These are phyloP conservation scores for Camillea tinctor DNA, from an alignment of 2,329 filamentous ascomycete genomes.

Conservation along the genomic window DNA sequence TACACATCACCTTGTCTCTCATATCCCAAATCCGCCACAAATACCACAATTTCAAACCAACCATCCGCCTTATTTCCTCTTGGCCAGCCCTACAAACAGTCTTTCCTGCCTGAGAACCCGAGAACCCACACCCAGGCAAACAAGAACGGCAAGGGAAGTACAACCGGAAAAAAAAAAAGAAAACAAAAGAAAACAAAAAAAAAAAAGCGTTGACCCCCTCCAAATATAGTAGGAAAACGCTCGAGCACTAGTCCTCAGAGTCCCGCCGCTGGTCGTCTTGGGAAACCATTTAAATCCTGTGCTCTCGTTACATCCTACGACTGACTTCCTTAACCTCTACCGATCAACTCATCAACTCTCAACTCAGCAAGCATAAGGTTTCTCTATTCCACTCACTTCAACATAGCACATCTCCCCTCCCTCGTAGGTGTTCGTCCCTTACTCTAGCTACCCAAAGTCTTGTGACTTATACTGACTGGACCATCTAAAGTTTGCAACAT, in stretches of 20 bases:
- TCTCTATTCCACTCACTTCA: neutral
- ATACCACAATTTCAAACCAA: slow-evolving; percentile 2
- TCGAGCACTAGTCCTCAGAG: slow-evolving; percentile 12
- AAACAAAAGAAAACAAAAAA: slow-evolving; percentile 2
- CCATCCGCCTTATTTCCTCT: slow-evolving; percentile 8
- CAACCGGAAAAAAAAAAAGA: slow-evolving; percentile 3
- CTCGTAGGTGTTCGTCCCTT: neutral
- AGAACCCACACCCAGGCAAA: slow-evolving; percentile 24
- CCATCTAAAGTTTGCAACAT: neutral
- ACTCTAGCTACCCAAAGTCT: neutral
- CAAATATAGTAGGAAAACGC: neutral
- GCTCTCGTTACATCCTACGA: slow-evolving; percentile 12
- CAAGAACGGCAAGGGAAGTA: slow-evolving; percentile 7
- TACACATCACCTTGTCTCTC: slow-evolving; percentile 20
- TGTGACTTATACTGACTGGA: neutral
- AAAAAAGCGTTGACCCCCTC: slow-evolving; percentile 15
- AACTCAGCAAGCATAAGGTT: neutral
- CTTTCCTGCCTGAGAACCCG: slow-evolving; percentile 12
- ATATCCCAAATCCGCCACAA: slow-evolving; percentile 10
- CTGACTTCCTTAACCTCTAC: neutral
- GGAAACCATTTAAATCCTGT: slow-evolving; percentile 22
- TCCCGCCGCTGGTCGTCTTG: slow-evolving; percentile 9
- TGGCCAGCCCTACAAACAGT: slow-evolving; percentile 26
- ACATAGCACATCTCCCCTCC: neutral
- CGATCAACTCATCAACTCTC: neutral